Conservation (phyloP, 192 early-diverging fungal species). For the Coemansia brasiliensis region DNA sequence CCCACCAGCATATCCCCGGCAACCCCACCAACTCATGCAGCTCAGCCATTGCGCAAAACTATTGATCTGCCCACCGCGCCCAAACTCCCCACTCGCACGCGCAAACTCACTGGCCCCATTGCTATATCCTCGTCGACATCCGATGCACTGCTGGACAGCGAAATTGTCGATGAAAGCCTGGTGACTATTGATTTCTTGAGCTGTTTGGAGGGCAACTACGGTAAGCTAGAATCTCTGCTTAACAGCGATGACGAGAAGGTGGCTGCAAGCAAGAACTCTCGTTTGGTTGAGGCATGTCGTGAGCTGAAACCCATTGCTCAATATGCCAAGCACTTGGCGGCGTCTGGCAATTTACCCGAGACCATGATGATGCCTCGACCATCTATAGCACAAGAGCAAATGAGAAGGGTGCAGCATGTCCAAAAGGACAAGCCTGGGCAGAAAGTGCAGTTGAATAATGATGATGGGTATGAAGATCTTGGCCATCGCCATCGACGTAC, state of each 20-base stretch:
- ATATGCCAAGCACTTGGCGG: conserved; percentile 44
- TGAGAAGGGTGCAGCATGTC: neutral
- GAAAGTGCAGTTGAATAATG: neutral
- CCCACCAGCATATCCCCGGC: neutral
- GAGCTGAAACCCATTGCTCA: conserved; percentile 53
- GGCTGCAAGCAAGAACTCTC: neutral
- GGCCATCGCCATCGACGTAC: conserved; percentile 32
- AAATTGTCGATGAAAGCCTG: conserved; percentile 42
- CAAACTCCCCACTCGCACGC: neutral
- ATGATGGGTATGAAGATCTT: conserved; percentile 40
- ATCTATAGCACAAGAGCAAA: neutral
- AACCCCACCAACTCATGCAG: conserved; percentile 1
- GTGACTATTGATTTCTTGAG: conserved; percentile 51
- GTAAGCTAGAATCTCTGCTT: conserved; percentile 32
- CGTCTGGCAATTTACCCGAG: conserved; percentile 17
- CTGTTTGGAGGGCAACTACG: conserved; percentile 42
- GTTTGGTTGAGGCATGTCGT: conserved; percentile 22
- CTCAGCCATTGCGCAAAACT: conserved; percentile 28
- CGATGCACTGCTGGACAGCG: conserved; percentile 43
- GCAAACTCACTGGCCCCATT: conserved; percentile 15
- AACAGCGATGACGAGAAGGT: neutral
- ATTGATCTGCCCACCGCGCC: conserved; percentile 31
- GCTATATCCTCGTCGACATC: conserved; percentile 30
- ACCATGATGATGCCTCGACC: conserved; percentile 16
- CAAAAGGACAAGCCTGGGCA: no score